Base-by-base conservation (phyloP, 495 filamentous ascomycete genomes). In the Immersiella caudata region DNA sequence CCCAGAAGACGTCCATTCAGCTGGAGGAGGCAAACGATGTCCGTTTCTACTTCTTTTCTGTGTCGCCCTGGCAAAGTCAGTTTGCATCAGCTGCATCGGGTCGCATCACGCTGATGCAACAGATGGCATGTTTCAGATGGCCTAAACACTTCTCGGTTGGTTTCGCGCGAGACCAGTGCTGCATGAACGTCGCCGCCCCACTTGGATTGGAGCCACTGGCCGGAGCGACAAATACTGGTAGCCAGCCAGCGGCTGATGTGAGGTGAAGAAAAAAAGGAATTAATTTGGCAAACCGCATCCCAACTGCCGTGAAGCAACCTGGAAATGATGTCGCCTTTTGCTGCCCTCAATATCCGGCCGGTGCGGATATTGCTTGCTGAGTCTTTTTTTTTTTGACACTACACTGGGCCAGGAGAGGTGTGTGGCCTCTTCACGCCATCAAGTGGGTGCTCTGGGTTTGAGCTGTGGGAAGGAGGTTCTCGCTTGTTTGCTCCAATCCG, bases 101-200 rank as follows among this genome's bases (percentile, higher is more conserved):
- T 50, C 54, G 60, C 70, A 63, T 64, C 67, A 64, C 57, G 25
- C 40, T 62, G 65, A 67, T 67, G 65, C 65, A 67, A 67, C 59
- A 62, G 40, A 56, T 55, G 65, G 27, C 26, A 62, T 67, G 65
- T 67, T 67, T 67, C 65, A 67, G 65, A 67, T 67, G 65, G 51
- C 26, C 50, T 54, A 35, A 64, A 64, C 46, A 52, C 25, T 51
- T 22, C 26, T 64, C 50, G 62, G 62, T 64, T 64, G 62, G 62
- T 40, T 49, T 36, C 24, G 29, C 20, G 35, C 46, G 50, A 64
- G 24, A 29, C 46, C 49, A 54, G 8, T 54, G 46, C 52, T 55
- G 52, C 52, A 55, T 55, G 20, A 26, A 55, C 52, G 7, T 26
- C 52, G 52, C 52, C 52, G 52, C 52, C 21, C 21, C 56, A 35